Evolutionary conservation across 176 grass and related monocot genomes (phyloP).

Genomic region (Hordeum vulgare): DNA sequence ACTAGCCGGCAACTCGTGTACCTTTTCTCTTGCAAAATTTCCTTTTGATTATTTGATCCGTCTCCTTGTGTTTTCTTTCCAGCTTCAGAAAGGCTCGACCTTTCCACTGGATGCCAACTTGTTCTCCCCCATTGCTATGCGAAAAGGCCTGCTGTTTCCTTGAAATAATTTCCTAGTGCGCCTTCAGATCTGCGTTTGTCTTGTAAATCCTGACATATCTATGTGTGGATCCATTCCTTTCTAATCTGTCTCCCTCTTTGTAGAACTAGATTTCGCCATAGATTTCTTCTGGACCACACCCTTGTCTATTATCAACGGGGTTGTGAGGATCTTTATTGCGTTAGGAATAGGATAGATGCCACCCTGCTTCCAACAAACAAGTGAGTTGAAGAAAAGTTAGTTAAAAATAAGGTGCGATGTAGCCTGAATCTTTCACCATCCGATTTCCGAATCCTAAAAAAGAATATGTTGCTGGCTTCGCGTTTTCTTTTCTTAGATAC

Average conservation of each 20-base stretch:
- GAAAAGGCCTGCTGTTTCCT: neutral
- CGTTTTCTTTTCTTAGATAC: no score
- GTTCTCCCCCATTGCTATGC: neutral
- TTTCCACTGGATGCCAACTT: neutral
- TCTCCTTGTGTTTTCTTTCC: neutral
- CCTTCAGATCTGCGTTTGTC: constrained; percentile 38
- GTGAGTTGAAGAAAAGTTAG: no score
- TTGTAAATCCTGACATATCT: constrained; percentile 34
- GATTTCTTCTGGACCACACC: constrained; percentile 44
- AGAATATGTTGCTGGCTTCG: no score
- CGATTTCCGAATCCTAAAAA: no score
- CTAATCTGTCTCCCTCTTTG: constrained; percentile 7
- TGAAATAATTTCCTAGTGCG: neutral
- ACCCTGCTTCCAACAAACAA: no score
- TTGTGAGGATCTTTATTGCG: neutral
- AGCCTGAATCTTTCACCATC: no score
- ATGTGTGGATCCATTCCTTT: constrained; percentile 22
- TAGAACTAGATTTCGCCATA: constrained; percentile 16
- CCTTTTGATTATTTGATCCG: neutral
- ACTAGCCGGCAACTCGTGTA: neutral
- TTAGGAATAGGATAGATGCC: no score
- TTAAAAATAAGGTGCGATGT: no score
- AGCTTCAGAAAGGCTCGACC: neutral
- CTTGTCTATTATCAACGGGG: neutral
- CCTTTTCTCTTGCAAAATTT: neutral